These are phyloP conservation scores for Mycena haematopus DNA, from an alignment of 768 basidiomycete genomes.

Conservation along the genomic window DNA sequence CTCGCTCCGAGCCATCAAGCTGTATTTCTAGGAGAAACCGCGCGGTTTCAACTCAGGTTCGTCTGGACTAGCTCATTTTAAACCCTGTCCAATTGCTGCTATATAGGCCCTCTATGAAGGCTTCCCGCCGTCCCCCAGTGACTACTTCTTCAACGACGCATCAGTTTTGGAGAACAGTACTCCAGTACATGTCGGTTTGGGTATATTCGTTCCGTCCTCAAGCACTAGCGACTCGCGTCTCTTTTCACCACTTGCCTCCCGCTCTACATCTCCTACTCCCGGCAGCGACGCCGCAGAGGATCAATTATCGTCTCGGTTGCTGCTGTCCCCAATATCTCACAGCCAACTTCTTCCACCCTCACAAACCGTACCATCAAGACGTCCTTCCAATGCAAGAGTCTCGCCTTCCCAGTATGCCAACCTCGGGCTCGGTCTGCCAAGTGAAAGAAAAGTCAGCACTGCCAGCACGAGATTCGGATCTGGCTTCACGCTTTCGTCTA, in stretches of 20 bases:
- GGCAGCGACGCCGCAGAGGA: neutral
- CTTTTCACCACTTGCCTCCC: neutral
- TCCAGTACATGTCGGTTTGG: constrained; percentile 2
- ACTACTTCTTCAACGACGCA: constrained; percentile 15
- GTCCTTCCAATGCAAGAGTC: neutral
- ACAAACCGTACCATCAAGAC: neutral
- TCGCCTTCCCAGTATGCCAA: neutral
- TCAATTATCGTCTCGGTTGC: neutral
- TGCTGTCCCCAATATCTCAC: neutral
- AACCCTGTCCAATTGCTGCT: neutral
- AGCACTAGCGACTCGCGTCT: constrained; percentile 1
- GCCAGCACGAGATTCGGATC: neutral
- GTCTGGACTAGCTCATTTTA: neutral
- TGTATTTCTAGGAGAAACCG: neutral
- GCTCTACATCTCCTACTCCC: neutral
- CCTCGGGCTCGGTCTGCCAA: constrained; percentile 14
- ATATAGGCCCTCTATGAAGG: constrained; percentile 11
- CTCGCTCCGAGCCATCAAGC: constrained; percentile 1
- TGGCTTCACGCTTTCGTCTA: neutral
- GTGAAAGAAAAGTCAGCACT: neutral
- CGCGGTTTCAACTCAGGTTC: constrained; percentile 9
- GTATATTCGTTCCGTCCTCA: constrained; percentile 1
- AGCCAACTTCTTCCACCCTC: neutral
- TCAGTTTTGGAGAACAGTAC: neutral
- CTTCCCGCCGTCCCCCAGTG: constrained; percentile 16